phyloP scores from a whole-genome alignment of 1,284 basidiomycete species.

The Amylostereum areolatum region DNA sequence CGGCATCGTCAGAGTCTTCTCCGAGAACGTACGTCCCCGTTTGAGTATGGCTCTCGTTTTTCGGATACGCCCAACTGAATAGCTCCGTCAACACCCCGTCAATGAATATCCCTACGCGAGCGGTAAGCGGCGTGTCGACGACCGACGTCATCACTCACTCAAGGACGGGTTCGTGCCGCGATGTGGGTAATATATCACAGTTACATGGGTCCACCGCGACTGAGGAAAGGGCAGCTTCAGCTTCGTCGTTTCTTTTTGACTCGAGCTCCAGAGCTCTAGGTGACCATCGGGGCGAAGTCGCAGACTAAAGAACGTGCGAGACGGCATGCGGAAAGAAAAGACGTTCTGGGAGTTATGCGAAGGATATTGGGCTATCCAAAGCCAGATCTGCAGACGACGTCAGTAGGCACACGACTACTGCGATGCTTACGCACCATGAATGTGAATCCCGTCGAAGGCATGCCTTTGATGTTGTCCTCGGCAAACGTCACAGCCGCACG shows the following conservation, averaged over 20 bases:
- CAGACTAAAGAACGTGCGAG: conserved; percentile 36
- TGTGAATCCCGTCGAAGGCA: conserved; percentile 59
- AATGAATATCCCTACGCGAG: conserved; percentile 55
- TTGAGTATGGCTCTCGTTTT: conserved; percentile 32
- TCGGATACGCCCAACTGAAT: conserved; percentile 57
- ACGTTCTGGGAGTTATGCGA: conserved; percentile 32
- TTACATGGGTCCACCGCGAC: conserved; percentile 63
- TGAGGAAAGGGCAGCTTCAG: conserved; percentile 40
- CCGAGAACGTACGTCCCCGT: conserved; percentile 47
- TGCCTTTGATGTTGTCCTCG: conserved; percentile 36
- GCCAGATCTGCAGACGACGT: conserved; percentile 47
- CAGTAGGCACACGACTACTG: not conserved
- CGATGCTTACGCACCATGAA: conserved; percentile 46
- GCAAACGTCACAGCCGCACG: conserved; percentile 41
- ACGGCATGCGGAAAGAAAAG: conserved; percentile 37
- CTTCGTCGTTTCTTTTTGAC: conserved; percentile 34
- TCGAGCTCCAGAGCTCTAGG: conserved; percentile 44
- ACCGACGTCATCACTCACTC: conserved; percentile 37
- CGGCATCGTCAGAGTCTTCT: conserved; percentile 32
- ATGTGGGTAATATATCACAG: conserved; percentile 58
- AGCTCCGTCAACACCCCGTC: conserved; percentile 64
- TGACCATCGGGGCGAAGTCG: conserved; percentile 48
- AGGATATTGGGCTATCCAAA: conserved; percentile 58
- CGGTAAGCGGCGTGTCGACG: conserved; percentile 5
- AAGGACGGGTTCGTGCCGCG: conserved; percentile 49